phyloP scores from a whole-genome alignment of 139 green algal genomes.

The Tetradesmus lagerheimii region DNA sequence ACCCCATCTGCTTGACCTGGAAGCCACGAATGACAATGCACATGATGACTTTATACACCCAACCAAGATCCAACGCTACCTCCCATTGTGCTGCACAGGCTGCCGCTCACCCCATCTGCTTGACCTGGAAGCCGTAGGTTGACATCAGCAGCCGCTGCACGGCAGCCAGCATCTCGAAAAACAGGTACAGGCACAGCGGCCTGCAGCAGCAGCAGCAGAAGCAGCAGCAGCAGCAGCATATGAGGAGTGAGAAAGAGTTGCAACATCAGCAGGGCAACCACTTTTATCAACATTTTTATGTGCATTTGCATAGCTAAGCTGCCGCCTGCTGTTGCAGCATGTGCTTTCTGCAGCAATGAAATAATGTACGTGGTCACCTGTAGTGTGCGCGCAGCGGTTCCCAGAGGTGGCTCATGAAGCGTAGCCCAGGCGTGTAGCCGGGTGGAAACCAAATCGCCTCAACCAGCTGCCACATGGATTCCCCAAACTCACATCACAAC shows the following conservation, averaged over 20 bases:
- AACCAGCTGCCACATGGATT: background rate
- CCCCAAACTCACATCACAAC: too few species aligned
- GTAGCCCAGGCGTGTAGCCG: slow-evolving; percentile 36
- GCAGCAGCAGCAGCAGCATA: background rate
- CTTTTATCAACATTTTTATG: too few species aligned
- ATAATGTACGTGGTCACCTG: too few species aligned
- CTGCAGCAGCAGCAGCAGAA: slow-evolving; percentile 22
- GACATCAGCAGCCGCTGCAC: slow-evolving; percentile 37
- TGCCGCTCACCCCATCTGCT: background rate
- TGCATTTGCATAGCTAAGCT: background rate
- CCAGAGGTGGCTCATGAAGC: slow-evolving; percentile 59
- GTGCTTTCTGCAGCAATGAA: too few species aligned
- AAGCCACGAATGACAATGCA: too few species aligned
- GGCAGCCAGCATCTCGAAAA: slow-evolving; percentile 49
- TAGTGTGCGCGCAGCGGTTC: slow-evolving; percentile 48
- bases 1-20: too few species aligned
- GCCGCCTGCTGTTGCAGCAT: too few species aligned
- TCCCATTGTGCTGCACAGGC: too few species aligned
- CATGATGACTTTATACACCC: too few species aligned
- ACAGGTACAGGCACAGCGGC: slow-evolving; percentile 55
- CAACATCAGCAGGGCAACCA: background rate
- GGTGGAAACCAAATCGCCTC: background rate
- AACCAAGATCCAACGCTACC: too few species aligned
- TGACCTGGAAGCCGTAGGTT: slow-evolving; percentile 27
- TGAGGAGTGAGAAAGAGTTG: background rate